Evolutionary conservation across 106 monocot species (phyloP), one percentile per base, ranked within the genome.

Genomic region (Dendrobium huoshanense): DNA sequence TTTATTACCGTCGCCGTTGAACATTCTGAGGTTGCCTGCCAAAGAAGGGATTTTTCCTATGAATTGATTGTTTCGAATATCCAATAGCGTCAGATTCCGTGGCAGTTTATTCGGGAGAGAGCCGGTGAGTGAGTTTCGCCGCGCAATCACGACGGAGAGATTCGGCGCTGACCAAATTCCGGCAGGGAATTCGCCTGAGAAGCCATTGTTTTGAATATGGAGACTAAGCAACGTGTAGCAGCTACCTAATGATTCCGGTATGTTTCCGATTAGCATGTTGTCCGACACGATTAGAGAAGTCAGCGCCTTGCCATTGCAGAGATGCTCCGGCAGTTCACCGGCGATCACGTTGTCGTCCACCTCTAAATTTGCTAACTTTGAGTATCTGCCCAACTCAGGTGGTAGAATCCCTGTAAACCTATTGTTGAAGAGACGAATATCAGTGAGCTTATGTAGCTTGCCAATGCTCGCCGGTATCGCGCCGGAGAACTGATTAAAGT

Each of bases 1-100:
- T 5, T 16, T 61, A 68, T 96, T 96, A 70, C 88, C 84, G 41
- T 67, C 75, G 0, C 85, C 96, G 3, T 2, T 3, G 44, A 96
- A 83, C 0, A 93, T 80, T 18, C 15, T 3, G 0, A 96, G 84
- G 0, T 41, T 75, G 0, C 7, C 2, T 0, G 87, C 88, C 9
- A 51, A 37, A 0, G 85, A 82, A 13, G 96, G 96, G 19, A 96
- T 55, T 0, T 65, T 84, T 3, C 96, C 93, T 19, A 83, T 81
- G 81, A 96, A 93, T 29, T 45, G 44, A 61, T 93, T 93, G 73
- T 84, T 81, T 42, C 37, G 56, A 3, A 96, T 84, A 17, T 96
- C 84, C 45, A 96, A 27, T 20, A 83, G 80, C 0, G 84, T 78
- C 2, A 96, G 84, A 27, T 87, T 91, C 81, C n/a, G 44, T 2